Conservation (phyloP, 2,329 filamentous ascomycete genomes). For the Ophiostoma novo-ulmi region DNA sequence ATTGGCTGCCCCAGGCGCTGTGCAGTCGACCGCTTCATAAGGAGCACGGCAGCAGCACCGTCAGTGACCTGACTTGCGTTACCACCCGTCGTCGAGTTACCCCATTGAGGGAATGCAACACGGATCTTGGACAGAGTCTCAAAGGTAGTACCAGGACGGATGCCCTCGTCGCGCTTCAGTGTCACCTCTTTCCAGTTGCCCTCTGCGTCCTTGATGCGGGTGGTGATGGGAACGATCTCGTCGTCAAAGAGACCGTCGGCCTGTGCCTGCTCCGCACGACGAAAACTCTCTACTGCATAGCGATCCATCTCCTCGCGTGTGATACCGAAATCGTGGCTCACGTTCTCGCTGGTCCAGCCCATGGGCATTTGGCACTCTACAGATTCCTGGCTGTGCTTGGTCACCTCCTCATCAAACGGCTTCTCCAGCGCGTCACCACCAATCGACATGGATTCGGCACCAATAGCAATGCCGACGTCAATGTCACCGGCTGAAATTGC, state of each 20-base stretch:
- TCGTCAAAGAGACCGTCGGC: slow-evolving; percentile 88
- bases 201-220: slow-evolving; percentile 76
- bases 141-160: slow-evolving; percentile 81
- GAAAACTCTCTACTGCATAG: slow-evolving; percentile 82
- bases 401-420: slow-evolving; percentile 73
- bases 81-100: slow-evolving; percentile 78
- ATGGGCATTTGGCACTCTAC: slow-evolving; percentile 88
- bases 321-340: slow-evolving; percentile 84
- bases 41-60: slow-evolving; percentile 78
- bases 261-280: slow-evolving; percentile 81
- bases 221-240: slow-evolving; percentile 85
- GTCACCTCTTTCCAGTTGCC: slow-evolving; percentile 73
- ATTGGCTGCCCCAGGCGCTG: slow-evolving; percentile 84
- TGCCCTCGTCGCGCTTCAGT: slow-evolving; percentile 81
- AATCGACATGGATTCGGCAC: slow-evolving; percentile 81
- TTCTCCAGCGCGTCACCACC: slow-evolving; percentile 63
- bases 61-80: slow-evolving; percentile 96
- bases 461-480: slow-evolving; percentile 79
- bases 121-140: slow-evolving; percentile 80
- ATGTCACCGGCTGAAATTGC: slow-evolving; percentile 76
- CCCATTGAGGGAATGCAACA: slow-evolving; percentile 84
- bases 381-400: slow-evolving; percentile 67
- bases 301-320: slow-evolving; percentile 73
- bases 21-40: slow-evolving; percentile 93
- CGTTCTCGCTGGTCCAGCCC: slow-evolving; percentile 97